phyloP scores from a whole-genome alignment of 2,329 filamentous ascomycete species.

The Exophiala spinifera region DNA sequence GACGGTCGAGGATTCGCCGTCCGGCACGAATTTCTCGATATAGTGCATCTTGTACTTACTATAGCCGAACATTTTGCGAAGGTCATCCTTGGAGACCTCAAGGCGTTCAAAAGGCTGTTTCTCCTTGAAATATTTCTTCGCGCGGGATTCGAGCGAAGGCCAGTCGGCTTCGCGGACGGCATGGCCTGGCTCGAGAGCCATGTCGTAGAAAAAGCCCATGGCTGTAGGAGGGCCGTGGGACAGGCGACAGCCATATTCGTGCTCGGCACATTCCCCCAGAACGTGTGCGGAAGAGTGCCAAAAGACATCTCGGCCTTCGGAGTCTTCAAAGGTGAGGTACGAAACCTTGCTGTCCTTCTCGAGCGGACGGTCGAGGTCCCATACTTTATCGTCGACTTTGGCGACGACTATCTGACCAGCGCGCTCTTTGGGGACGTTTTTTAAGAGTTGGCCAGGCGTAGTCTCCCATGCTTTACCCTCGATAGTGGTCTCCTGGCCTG shows the following conservation, averaged over 20 bases:
- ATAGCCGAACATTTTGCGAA: slow-evolving; percentile 94
- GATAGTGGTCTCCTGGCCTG: slow-evolving; percentile 40
- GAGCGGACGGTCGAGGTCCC: slow-evolving; percentile 88
- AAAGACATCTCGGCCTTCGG: slow-evolving; percentile 85
- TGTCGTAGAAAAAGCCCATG: slow-evolving; percentile 96
- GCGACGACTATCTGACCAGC: slow-evolving; percentile 81
- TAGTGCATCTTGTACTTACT: slow-evolving; percentile 99
- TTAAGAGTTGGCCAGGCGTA: slow-evolving; percentile 74
- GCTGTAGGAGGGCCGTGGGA: slow-evolving; percentile 92
- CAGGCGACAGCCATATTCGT: slow-evolving; percentile 83
- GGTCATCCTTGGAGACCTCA: slow-evolving; percentile 81
- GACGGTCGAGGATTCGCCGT: slow-evolving; percentile 87
- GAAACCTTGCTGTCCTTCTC: slow-evolving; percentile 84
- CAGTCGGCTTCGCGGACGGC: slow-evolving; percentile 74
- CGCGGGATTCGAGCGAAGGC: slow-evolving; percentile 77
- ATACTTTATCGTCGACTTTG: slow-evolving; percentile 78
- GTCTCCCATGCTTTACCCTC: slow-evolving; percentile 84
- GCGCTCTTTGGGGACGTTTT: slow-evolving; percentile 79
- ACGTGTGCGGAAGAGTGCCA: slow-evolving; percentile 97
- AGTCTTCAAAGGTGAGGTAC: slow-evolving; percentile 75
- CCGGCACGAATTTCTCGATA: slow-evolving; percentile 86
- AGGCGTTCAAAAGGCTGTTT: slow-evolving; percentile 93
- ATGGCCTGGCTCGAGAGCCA: slow-evolving; percentile 72
- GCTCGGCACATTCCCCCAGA: slow-evolving; percentile 90
- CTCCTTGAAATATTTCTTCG: slow-evolving; percentile 85